Evolutionary conservation across 169 alveolate genomes (phyloP).

Genomic region (Prorocentrum cordatum): DNA sequence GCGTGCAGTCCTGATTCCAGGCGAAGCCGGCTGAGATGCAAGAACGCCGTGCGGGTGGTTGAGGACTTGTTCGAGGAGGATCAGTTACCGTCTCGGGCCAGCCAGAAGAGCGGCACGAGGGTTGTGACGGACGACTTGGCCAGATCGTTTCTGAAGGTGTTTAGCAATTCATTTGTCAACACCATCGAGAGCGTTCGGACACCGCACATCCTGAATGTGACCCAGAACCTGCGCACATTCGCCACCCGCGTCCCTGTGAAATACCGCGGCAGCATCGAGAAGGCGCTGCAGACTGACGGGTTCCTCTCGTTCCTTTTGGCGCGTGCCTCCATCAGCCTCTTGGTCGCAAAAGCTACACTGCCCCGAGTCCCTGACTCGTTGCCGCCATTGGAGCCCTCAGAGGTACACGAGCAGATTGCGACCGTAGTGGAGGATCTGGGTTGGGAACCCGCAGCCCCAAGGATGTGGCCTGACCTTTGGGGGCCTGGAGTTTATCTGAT

Average conservation of each 20-base stretch:
- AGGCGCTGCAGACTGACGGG: neutral
- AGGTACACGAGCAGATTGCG: constrained; percentile 8
- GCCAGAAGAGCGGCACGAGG: no score
- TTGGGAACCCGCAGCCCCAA: neutral
- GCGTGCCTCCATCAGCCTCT: neutral
- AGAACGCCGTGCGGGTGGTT: no score
- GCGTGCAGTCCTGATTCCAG: no score
- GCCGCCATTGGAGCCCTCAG: neutral
- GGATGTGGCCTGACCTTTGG: no score
- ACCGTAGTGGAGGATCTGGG: constrained; percentile 19
- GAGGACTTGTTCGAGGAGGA: no score
- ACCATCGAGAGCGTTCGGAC: constrained; percentile 24
- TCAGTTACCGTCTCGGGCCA: no score
- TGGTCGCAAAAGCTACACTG: neutral
- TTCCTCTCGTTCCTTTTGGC: neutral
- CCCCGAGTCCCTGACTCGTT: neutral
- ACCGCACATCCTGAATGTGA: constrained; percentile 19
- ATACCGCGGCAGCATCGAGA: constrained; percentile 38
- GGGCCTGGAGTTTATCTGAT: no score
- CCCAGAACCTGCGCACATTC: constrained; percentile 17
- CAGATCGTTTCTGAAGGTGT: constrained; percentile 15
- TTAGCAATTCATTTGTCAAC: constrained; percentile 31
- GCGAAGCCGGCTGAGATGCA: no score
- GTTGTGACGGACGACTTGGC: no score
- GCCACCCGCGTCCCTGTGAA: constrained; percentile 36